Evolutionary conservation across 768 basidiomycete genomes (phyloP).

Genomic region (Pisolithus tinctorius): DNA sequence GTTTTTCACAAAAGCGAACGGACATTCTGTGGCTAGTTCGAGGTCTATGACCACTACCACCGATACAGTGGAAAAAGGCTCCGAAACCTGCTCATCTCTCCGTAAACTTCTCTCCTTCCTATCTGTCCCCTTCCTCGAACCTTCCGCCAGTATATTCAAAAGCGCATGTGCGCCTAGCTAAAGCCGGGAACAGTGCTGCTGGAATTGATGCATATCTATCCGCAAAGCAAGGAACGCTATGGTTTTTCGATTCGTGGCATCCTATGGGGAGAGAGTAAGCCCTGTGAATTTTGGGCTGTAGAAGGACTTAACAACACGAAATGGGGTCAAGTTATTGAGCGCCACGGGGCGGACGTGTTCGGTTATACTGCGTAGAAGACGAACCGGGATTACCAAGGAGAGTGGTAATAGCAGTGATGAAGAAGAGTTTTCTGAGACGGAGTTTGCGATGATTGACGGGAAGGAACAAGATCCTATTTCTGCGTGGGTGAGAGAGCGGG

Average conservation of each 20-base stretch:
- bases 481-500: slow-evolving; percentile 56
- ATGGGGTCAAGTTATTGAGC: slow-evolving; percentile 48
- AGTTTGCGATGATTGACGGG: slow-evolving; percentile 68
- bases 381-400: background rate
- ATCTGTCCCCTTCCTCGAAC: slow-evolving; percentile 37
- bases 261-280: slow-evolving; percentile 69
- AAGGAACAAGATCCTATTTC: slow-evolving; percentile 59
- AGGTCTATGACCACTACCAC: slow-evolving; percentile 19
- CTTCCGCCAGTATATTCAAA: slow-evolving; percentile 46
- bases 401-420: slow-evolving; percentile 17
- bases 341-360: slow-evolving; percentile 65
- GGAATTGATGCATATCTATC: slow-evolving; percentile 64
- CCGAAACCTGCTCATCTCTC: slow-evolving; percentile 43
- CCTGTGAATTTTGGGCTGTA: slow-evolving; percentile 71
- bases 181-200: slow-evolving; percentile 39
- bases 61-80: slow-evolving; percentile 40
- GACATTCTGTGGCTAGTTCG: slow-evolving; percentile 17
- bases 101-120: slow-evolving; percentile 48
- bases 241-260: slow-evolving; percentile 66
- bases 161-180: slow-evolving; percentile 39
- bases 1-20: background rate
- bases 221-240: slow-evolving; percentile 65
- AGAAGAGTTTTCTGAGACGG: slow-evolving; percentile 49
- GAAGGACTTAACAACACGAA: slow-evolving; percentile 48
- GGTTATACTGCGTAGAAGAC: slow-evolving; percentile 43